Base-by-base conservation (phyloP, 108 stramenopile species). In the Cyclotella sp. region DNA sequence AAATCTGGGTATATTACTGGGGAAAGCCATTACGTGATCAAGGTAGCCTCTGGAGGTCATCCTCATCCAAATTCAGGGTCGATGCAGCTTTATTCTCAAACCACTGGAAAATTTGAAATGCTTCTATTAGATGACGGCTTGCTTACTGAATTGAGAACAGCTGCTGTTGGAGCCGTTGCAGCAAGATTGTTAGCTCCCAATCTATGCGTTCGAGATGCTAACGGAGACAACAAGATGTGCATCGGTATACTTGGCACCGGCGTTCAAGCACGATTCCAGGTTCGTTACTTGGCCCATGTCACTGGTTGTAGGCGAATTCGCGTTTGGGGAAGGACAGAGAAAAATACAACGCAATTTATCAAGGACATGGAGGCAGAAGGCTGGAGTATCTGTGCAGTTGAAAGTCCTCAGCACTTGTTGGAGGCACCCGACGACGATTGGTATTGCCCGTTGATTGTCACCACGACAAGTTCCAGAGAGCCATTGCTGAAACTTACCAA, bases 201-300 rank as follows among this genome's bases (percentile, higher is more conserved):
- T 29, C 40, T 65, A 12, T 12, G 19, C 10, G 27, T 59, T 16
- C 43, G 30, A 6, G 63, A 81, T 47, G 28, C 7, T 24, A 26
- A 52, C 13, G 34, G 30, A 16, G 28, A n/a, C 21, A 29, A 19
- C 11, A 27, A 9, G 13, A 13, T 9, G 5, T 68, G 77, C 41
- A 84, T 92, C 68, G 91, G 91, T 7, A 81, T 92, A 12, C 29
- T 92, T 12, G 91, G 91, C 1, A 90, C 87, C 0, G 89, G 91
- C 9, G 63, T 89, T 13, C 91, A 92, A 68, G 91, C 91, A 15
- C 29, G 88, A 43, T 89, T 87, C 62, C 91, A 92, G 73, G 73
- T 92, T 6, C 64, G 73, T 27, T 75, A 85, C 54, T 60, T 92
- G 12, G 52, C 60, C 26, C 58, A 60, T 52, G 81, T 92, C 10